Conservation (phyloP, 2,329 filamentous ascomycete species). For the Fusarium sterilihyphosum region DNA sequence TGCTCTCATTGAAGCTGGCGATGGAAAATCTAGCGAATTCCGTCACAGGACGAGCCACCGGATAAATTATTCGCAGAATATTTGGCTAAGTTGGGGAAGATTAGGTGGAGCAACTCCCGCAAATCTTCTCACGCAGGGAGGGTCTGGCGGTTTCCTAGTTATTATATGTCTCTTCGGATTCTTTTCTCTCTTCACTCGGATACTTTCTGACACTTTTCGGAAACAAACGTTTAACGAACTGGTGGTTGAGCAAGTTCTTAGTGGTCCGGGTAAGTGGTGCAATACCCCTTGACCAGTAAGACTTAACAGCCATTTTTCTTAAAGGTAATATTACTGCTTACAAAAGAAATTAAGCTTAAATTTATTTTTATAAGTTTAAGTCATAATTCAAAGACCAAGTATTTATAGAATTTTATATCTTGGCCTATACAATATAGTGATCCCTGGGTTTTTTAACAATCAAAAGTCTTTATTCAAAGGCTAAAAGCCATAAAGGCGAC, state of each 20-base stretch:
- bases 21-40: background rate
- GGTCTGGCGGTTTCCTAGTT: background rate
- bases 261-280: background rate
- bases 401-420: no score
- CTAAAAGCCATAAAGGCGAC: no score
- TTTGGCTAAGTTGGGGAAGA: background rate
- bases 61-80: background rate
- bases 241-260: background rate
- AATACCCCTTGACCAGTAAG: no score
- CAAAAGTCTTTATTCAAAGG: no score
- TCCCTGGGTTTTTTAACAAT: no score
- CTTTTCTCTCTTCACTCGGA: background rate
- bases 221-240: accelerated
- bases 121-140: background rate
- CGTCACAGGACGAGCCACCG: accelerated
- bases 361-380: no score
- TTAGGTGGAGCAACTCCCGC: background rate
- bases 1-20: accelerated
- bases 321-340: no score
- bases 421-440: no score
- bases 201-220: background rate
- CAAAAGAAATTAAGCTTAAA: no score
- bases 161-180: background rate
- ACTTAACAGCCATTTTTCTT: no score
- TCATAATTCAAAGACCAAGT: no score